These are phyloP conservation scores for Barnettozyma californica DNA, from an alignment of 805 yeast genomes.

Conservation along the genomic window DNA sequence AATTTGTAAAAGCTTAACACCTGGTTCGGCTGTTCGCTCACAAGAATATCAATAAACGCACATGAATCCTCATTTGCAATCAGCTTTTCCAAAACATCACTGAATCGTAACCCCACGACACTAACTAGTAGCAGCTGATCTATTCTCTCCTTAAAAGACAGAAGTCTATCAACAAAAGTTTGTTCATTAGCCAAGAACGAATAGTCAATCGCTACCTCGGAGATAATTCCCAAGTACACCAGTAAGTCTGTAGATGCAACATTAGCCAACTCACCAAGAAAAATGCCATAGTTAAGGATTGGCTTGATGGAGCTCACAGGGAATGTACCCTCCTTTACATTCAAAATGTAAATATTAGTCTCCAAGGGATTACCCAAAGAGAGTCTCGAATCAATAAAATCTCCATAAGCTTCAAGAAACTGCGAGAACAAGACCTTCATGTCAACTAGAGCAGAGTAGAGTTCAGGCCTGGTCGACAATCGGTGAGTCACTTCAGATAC, in stretches of 20 bases:
- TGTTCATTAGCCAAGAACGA: slow-evolving; percentile 26
- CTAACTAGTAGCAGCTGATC: background rate
- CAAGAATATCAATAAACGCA: slow-evolving; percentile 4
- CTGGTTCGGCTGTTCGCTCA: background rate
- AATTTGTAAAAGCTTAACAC: slow-evolving; percentile 28
- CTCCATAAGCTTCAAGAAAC: slow-evolving; percentile 26
- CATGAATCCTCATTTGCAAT: background rate
- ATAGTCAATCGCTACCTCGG: slow-evolving; percentile 35
- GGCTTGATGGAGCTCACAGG: slow-evolving; percentile 13
- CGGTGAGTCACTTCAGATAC: slow-evolving; percentile 9
- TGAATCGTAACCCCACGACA: background rate
- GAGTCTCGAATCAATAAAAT: slow-evolving; percentile 31
- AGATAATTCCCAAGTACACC: slow-evolving; percentile 28
- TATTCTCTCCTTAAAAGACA: background rate
- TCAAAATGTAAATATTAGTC: slow-evolving; percentile 31
- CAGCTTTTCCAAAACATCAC: background rate
- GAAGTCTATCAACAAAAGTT: background rate
- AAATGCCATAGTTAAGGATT: slow-evolving; percentile 22
- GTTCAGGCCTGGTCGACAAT: slow-evolving; percentile 12
- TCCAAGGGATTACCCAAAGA: slow-evolving; percentile 45
- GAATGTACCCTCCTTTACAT: slow-evolving; percentile 8
- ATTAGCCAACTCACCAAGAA: slow-evolving; percentile 21
- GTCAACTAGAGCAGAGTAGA: slow-evolving; percentile 1
- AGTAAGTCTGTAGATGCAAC: slow-evolving; percentile 15
- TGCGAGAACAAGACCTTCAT: slow-evolving; percentile 16